Conservation (phyloP, 2,329 filamentous ascomycete species). For the Delphinella strobiligena region DNA sequence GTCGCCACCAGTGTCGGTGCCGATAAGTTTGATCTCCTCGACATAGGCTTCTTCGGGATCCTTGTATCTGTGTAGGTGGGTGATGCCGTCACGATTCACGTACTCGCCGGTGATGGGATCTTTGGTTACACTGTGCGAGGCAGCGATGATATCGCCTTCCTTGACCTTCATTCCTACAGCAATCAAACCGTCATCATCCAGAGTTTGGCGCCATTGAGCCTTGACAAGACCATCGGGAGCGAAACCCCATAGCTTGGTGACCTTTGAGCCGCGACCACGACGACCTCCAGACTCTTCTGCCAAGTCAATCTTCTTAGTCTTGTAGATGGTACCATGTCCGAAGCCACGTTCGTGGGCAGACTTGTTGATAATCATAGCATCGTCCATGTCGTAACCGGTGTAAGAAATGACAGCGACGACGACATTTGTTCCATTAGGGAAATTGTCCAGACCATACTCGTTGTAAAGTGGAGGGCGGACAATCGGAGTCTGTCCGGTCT, state of each 20-base stretch:
- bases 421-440: conserved; percentile 90
- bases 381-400: conserved; percentile 99
- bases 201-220: conserved; percentile 54
- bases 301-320: conserved; percentile 83
- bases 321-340: conserved; percentile 92
- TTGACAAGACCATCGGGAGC: conserved; percentile 64
- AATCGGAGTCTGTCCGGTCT: conserved; percentile 91
- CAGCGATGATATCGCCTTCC: conserved; percentile 75
- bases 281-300: conserved; percentile 59
- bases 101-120: conserved; percentile 61
- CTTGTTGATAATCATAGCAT: conserved; percentile 99
- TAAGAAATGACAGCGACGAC: conserved; percentile 97
- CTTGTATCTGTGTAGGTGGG: conserved; percentile 88
- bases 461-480: conserved; percentile 89
- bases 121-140: conserved; percentile 76
- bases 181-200: conserved; percentile 83
- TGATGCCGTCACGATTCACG: conserved; percentile 74
- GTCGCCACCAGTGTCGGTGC: conserved; percentile 69
- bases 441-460: conserved; percentile 93
- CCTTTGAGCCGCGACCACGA: conserved; percentile 40
- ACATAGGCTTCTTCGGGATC: conserved; percentile 79
- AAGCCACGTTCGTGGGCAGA: conserved; percentile 93
- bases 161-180: conserved; percentile 64
- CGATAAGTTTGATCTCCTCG: conserved; percentile 85
- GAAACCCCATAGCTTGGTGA: conserved; percentile 82